A percentile compares a stretch with the other conserved stretches of the same genome.
Conservation (phyloP, 352 stramenopile species). For the Nothophytophthora sp. region DNA sequence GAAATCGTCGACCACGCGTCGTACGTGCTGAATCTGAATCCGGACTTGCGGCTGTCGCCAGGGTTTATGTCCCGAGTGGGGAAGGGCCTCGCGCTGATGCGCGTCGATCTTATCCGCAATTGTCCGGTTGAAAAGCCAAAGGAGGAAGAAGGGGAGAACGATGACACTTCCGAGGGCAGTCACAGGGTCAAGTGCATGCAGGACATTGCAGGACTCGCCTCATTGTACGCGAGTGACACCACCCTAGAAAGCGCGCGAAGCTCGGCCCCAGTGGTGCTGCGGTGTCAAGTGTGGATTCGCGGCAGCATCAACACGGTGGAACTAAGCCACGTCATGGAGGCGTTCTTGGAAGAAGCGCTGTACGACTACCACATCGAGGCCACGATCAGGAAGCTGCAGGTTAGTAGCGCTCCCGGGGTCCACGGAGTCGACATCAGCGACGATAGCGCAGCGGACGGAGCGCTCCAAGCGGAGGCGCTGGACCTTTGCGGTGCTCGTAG, state of each 20-base stretch:
- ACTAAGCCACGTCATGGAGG: constrained; percentile 63
- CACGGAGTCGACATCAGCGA: background rate
- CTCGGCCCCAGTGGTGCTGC: constrained; percentile 25
- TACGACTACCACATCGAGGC: constrained; percentile 82
- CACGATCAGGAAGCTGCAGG: constrained; percentile 36
- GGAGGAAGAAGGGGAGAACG: constrained; percentile 6
- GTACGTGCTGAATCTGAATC: constrained; percentile 86
- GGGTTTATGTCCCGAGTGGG: constrained; percentile 75
- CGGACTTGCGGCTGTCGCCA: constrained; percentile 74
- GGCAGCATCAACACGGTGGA: constrained; percentile 58
- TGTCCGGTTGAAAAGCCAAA: background rate
- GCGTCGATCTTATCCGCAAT: constrained; percentile 53
- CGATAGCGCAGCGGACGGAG: background rate
- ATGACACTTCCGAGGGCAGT: background rate
- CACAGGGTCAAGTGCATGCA: constrained; percentile 17
- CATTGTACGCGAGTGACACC: constrained; percentile 11
- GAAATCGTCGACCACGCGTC: constrained; percentile 45
- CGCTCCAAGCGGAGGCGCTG: background rate
- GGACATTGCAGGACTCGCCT: constrained; percentile 25
- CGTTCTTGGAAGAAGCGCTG: constrained; percentile 74
- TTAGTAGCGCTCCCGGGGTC: background rate
- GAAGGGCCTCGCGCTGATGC: constrained; percentile 74
- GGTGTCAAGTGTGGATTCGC: constrained; percentile 76
- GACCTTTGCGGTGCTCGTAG: constrained; percentile 3
- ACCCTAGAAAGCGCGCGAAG: background rate